These are phyloP conservation scores for Phaffia tasmanica DNA, from an alignment of 768 basidiomycete species.

Conservation along the genomic window DNA sequence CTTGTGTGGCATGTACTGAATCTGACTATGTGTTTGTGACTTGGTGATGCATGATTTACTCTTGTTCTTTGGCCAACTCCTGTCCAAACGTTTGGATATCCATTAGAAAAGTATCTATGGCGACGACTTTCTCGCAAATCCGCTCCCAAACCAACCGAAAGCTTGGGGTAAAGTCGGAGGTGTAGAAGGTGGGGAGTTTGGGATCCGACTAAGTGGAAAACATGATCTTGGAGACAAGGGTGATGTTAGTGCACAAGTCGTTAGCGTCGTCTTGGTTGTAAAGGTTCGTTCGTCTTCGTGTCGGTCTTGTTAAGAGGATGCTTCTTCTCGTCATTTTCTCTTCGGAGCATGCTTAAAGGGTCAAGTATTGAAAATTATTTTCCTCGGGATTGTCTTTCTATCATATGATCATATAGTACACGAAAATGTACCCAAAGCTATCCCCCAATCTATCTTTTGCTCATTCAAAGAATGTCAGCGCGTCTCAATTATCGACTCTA, in stretches of 20 bases:
- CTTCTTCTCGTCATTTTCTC: not conserved
- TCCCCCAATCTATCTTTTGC: conserved; percentile 20
- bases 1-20: no score
- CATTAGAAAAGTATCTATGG: conserved; percentile 9
- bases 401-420: not conserved
- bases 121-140: conserved; percentile 8
- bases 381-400: not conserved
- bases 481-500: conserved; percentile 1
- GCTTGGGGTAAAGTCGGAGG: conserved; percentile 14
- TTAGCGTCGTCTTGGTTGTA: conserved; percentile 21
- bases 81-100: no score
- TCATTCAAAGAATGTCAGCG: not conserved
- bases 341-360: not conserved
- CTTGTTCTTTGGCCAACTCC: no score
- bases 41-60: no score
- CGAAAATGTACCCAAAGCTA: conserved; percentile 20
- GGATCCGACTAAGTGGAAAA: conserved; percentile 4
- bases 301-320: not conserved
- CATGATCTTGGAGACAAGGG: not conserved
- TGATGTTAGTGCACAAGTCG: not conserved
- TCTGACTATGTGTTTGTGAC: no score
- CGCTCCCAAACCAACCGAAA: conserved; percentile 9
- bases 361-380: not conserved
- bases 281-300: conserved; percentile 3
- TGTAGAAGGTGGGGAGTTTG: conserved; percentile 15